Evolutionary conservation across 768 basidiomycete genomes (phyloP).

Genomic region (Kwoniella europaea): DNA sequence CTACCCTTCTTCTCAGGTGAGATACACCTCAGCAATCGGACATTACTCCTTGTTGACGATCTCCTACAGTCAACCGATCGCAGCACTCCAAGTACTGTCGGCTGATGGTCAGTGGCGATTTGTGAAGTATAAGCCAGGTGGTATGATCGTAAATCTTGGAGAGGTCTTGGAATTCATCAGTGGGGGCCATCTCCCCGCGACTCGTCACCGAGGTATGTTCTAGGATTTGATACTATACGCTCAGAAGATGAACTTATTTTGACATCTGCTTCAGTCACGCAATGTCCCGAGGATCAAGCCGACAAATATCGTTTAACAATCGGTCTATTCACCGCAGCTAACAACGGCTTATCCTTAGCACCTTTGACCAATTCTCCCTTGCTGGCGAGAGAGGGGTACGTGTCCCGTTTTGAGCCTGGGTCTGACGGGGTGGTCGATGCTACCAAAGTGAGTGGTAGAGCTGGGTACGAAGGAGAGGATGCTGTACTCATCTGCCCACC

Average conservation of each 20-base stretch:
- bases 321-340: slow-evolving; percentile 20
- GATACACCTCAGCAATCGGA: too few relatives aligned
- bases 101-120: slow-evolving; percentile 44
- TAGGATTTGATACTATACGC: background rate
- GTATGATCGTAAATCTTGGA: slow-evolving; percentile 49
- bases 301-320: slow-evolving; percentile 16
- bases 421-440: slow-evolving; percentile 15
- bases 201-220: slow-evolving; percentile 3
- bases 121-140: slow-evolving; percentile 42
- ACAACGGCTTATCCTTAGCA: slow-evolving; percentile 15
- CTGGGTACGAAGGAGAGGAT: too few relatives aligned
- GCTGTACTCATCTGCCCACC: too few relatives aligned
- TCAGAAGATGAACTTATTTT: background rate
- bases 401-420: slow-evolving; percentile 11
- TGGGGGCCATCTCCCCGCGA: slow-evolving; percentile 36
- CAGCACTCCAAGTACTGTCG: slow-evolving; percentile 48
- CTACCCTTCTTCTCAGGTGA: slow-evolving; percentile 40
- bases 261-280: background rate
- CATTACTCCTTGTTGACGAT: too few relatives aligned
- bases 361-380: slow-evolving; percentile 13
- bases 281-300: slow-evolving; percentile 21
- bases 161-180: slow-evolving; percentile 38
- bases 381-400: slow-evolving; percentile 12
- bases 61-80: slow-evolving; percentile 32
- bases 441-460: background rate